phyloP scores from a whole-genome alignment of 345 rosid genomes.

The Psidium guajava region DNA sequence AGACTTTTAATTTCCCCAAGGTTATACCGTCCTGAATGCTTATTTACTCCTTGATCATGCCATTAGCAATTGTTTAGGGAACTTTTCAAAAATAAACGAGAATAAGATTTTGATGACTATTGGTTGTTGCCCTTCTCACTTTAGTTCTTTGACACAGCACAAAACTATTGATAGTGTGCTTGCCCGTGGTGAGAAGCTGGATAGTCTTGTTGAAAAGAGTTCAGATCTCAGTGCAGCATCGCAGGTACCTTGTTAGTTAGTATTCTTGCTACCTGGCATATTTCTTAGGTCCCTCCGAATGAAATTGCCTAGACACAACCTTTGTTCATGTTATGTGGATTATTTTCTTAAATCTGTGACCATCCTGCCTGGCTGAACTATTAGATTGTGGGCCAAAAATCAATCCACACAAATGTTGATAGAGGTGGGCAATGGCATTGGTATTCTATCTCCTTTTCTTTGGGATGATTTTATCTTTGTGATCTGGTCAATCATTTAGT shows the following conservation, averaged over 20 bases:
- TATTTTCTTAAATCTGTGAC: neutral
- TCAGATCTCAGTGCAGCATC: conserved; percentile 95
- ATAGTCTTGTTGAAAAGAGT: conserved; percentile 96
- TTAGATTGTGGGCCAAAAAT: neutral
- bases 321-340: neutral
- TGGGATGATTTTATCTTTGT: neutral
- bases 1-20: neutral
- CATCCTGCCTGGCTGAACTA: neutral
- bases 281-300: neutral
- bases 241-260: conserved; percentile 41
- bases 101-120: neutral
- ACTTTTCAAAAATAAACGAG: neutral
- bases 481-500: neutral
- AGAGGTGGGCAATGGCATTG: neutral
- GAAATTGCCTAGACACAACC: neutral
- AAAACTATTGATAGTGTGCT: conserved; percentile 97
- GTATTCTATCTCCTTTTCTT: neutral
- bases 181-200: conserved; percentile 94
- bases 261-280: neutral
- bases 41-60: neutral
- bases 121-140: neutral
- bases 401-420: neutral
- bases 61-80: neutral
- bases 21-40: neutral
- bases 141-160: conserved; percentile 33